Base-by-base conservation (phyloP, 495 filamentous ascomycete species). In the Xylaria intraflava region DNA sequence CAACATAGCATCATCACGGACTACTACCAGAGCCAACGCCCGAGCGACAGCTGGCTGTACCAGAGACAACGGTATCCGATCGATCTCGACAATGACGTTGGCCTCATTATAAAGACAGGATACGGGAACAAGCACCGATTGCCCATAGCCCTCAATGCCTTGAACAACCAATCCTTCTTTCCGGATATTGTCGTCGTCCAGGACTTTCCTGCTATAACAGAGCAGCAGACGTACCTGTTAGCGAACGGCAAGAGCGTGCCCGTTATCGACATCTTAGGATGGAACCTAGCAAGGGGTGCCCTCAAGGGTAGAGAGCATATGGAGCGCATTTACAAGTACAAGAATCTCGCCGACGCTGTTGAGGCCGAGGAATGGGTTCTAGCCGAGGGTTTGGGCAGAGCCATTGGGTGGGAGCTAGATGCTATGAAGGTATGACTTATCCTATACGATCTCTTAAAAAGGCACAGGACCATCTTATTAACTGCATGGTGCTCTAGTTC, bases 351-450 rank as follows among this genome's bases (percentile, higher is more conserved):
- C 1, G 62, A 68, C 20, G 72, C 71, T 0, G 53, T 77, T 20
- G 59, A 59, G 1, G 59, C 51, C 19, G 68, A 67, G 20, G 64
- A 75, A 35, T 60, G 62, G 48, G 66, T 69, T 36, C n/a, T 57
- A 10, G 67, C 72, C 8, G 56, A 61, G 14, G 40, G 61, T 10
- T 47, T 71, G n/a, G 68, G 68, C 16, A 61, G 62, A 33, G 51
- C 55, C 2, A 69, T 68, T 45, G 74, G 74, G 9, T 76, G 72
- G 74, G 73, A 78, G 49, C 51, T 78, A 7, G 74, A 78, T 49
- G 71, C 73, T 1, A 64, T 78, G 54, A 78, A 77, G 70, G 73
- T 74, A 48, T 52, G 7, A n/a, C 31, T 24, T n/a, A 36, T 19
- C 33, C 19, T 9, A 16, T 22, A 2, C 24, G 22, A 17, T 14